phyloP scores from a whole-genome alignment of 179 eudicot species.

The Heliamphora pulchella region DNA sequence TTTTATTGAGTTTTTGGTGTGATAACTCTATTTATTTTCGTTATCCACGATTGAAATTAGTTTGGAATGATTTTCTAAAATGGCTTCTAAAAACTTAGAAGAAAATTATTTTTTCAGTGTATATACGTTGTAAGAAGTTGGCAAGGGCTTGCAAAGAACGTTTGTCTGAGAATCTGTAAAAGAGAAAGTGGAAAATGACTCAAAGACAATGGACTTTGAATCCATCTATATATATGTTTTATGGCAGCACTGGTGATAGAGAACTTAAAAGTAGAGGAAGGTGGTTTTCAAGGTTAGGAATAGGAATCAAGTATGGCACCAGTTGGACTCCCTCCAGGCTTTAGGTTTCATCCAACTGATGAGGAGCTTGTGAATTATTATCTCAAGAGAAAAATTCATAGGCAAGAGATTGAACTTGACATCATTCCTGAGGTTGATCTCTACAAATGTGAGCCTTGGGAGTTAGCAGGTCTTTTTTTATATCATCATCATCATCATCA shows the following conservation, averaged over 20 bases:
- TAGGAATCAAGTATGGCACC: slow-evolving; percentile 27
- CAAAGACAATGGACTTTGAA: slow-evolving; percentile 36
- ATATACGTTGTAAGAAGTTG: neutral
- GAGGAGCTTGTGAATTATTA: slow-evolving; percentile 52
- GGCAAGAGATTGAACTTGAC: slow-evolving; percentile 45
- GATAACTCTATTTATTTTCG: too few relatives aligned
- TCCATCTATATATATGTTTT: slow-evolving; percentile 18
- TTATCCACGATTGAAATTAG: too few relatives aligned
- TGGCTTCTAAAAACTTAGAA: neutral
- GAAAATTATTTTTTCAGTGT: neutral
- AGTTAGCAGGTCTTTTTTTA: slow-evolving; percentile 34
- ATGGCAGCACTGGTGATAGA: neutral
- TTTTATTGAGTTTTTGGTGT: too few relatives aligned
- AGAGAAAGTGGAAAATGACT: slow-evolving; percentile 33
- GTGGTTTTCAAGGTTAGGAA: neutral
- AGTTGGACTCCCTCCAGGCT: slow-evolving; percentile 49
- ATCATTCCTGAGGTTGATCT: slow-evolving; percentile 52
- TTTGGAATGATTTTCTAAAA: too few relatives aligned
- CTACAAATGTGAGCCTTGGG: slow-evolving; percentile 58
- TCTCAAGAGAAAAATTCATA: slow-evolving; percentile 47
- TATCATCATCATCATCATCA: neutral
- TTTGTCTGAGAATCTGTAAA: slow-evolving; percentile 42
- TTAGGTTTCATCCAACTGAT: slow-evolving; percentile 49
- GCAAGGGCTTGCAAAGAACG: slow-evolving; percentile 37
- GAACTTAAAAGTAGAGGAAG: neutral